Evolutionary conservation across 352 stramenopile genomes (phyloP).

Genomic region (Elongisporangium senticosum): DNA sequence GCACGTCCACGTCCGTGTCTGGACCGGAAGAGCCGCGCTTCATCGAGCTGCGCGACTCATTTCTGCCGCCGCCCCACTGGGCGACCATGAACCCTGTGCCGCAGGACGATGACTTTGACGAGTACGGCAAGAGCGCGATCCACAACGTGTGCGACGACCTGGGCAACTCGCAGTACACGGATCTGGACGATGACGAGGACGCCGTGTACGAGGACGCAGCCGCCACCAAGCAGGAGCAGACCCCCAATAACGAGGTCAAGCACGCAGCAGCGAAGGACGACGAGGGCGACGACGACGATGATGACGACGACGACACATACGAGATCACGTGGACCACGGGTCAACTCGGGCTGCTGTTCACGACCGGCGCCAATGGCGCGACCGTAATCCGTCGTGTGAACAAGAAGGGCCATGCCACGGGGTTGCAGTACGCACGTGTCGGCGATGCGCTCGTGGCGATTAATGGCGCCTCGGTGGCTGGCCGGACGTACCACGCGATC

Average conservation of each 20-base stretch:
- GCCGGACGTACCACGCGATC: conserved; percentile 51
- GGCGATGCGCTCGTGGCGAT: conserved; percentile 76
- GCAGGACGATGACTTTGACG: conserved; percentile 3
- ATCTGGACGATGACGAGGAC: conserved; percentile 6
- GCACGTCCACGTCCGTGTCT: conserved; percentile 3
- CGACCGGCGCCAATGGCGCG: conserved; percentile 37
- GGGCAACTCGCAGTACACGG: neutral
- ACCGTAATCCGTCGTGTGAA: conserved; percentile 72
- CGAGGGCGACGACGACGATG: conserved; percentile 41
- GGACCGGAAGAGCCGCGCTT: neutral
- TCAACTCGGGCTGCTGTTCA: conserved; percentile 71
- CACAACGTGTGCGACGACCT: conserved; percentile 5
- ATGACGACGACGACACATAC: conserved; percentile 67
- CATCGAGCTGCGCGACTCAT: conserved; percentile 22
- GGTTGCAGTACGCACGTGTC: conserved; percentile 52
- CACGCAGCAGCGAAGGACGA: conserved; percentile 1
- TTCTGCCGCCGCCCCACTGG: conserved; percentile 8
- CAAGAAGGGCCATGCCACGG: conserved; percentile 56
- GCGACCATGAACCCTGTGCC: neutral
- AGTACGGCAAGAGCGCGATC: neutral
- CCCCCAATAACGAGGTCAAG: conserved; percentile 59
- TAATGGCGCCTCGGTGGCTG: conserved; percentile 47
- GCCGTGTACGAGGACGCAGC: conserved; percentile 28
- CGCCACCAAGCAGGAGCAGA: conserved; percentile 46
- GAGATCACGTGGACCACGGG: conserved; percentile 64